Base-by-base conservation (phyloP, 345 rosid genomes). In the Moricandia arvensis region DNA sequence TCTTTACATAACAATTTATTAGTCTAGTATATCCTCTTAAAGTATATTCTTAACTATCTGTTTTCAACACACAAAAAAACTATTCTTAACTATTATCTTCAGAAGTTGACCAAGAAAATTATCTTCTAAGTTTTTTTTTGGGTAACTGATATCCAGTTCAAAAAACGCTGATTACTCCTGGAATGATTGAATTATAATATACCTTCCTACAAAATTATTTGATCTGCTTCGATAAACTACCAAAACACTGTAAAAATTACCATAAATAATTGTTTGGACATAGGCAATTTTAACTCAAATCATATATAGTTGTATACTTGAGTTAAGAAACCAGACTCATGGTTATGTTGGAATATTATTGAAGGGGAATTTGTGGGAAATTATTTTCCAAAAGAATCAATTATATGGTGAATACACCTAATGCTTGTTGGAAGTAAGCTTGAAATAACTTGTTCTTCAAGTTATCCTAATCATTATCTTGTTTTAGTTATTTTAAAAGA, bases 11-110 rank as follows among this genome's bases (percentile, higher is more conserved):
- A 45, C 33, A 12, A 24, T 35, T 67, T 60, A 45, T 33, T 60
- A 47, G 62, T 68, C 62, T 67, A 59, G 43, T 60, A 1, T 21
- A 49, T 75, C 69, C 33, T 75, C 68, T 68, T 69, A 27, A 53
- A 8, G 63, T 61, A 60, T 29, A 2, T 29, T 29, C 3, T 29
- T 29, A 29, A 29, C 31, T 2, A 29, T 29, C 31, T 29, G 24
- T 21, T 21, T 21, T 21, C 24, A 21, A 21, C 24, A 21, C 24
- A 21, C 1, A 4, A 45, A 33, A 35, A 33, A 49, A 6, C 61
- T 68, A 59, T 59, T 33, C 38, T n/a, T 31, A 45, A 59, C 59
- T n/a, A 59, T 58, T 29, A 13, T 47, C 27, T 6, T 58, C 21
- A 43, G 7, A 47, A 47, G 54, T 15, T 47, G 54, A 15, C 54